Evolutionary conservation across 768 basidiomycete species (phyloP), one percentile per base, ranked within the genome.

Genomic region (Boletus eberwhitei): DNA sequence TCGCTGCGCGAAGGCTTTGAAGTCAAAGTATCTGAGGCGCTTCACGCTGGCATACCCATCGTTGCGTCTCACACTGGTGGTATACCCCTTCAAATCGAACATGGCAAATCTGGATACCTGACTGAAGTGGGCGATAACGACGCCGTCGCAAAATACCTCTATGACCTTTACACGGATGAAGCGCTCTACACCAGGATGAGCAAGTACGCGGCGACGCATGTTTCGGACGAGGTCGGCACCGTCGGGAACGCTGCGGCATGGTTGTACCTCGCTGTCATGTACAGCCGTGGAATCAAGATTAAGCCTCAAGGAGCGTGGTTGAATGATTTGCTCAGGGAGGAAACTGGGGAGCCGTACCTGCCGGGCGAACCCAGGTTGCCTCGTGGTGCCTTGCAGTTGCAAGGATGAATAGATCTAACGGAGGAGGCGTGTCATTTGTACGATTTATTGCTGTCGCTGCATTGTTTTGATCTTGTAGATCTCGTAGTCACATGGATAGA

Each of bases 1-100:
- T 93, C 91, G 48, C 87, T 89, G 42, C 87, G 93, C 53, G 95
- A 98, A 74, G 95, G 95, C 29, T 98, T 97, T 74, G 95, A 98
- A 67, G 92, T 98, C 73, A 98, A 98, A 72, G 93, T 95, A 47
- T 93, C 92, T 44, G 92, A 96, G 74, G 92, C 90, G n/a, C 78
- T 98, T 49, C 90, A 95, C 71, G 85, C 91, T 31, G 89, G 89
- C 56, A 88, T 89, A 59, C 93, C 93, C 32, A 79, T 95, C 64
- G 81, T 98, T 63, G 90, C 90, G 8, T 86, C 79, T 48, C 79
- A 78, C 53, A 95, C 95, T 5, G 95, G 95, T 54, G 94, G 94
- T 61, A 96, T 98, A 66, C 95, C 95, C 39, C 83, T 97, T 44
- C 95, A 98, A 68, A 82, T 97, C 59, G 83, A 83, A 61, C 75